Conservation (phyloP, 148 eudicot species). For the Nepenthes gracilis region DNA sequence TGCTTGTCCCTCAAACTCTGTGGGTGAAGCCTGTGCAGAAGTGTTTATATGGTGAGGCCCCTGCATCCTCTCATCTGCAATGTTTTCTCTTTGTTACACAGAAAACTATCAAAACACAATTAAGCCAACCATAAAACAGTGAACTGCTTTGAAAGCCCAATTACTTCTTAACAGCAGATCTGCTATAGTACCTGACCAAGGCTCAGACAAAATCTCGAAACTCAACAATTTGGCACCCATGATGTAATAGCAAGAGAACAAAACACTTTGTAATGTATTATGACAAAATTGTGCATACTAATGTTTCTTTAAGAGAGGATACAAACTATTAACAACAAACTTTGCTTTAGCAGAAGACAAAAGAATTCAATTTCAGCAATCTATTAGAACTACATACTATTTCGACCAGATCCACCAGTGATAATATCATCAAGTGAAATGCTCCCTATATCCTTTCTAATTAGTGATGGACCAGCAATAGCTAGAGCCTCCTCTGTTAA, state of each 20-base stretch:
- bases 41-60: conserved; percentile 21
- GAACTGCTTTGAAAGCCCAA: neutral
- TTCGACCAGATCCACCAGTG: conserved; percentile 67
- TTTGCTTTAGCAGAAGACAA: conserved; percentile 12
- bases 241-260: conserved; percentile 3
- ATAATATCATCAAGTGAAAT: conserved; percentile 74
- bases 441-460: conserved; percentile 80
- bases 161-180: neutral
- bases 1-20: conserved; percentile 16
- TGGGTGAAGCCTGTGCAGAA: conserved; percentile 20
- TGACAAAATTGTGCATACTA: conserved; percentile 12
- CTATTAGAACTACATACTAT: conserved; percentile 70
- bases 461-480: conserved; percentile 64
- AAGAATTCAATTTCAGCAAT: conserved; percentile 10
- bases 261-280: conserved; percentile 13
- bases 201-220: conserved; percentile 1
- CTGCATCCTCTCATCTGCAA: conserved; percentile 87
- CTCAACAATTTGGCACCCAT: neutral
- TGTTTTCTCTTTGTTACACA: conserved; percentile 33
- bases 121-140: conserved; percentile 7
- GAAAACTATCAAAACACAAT: conserved; percentile 5
- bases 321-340: conserved; percentile 6
- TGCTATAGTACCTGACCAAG: conserved; percentile 1
- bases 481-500: conserved; percentile 63
- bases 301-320: conserved; percentile 4